Conservation (phyloP, 495 filamentous ascomycete species). For the Neurospora tetrasperma region DNA sequence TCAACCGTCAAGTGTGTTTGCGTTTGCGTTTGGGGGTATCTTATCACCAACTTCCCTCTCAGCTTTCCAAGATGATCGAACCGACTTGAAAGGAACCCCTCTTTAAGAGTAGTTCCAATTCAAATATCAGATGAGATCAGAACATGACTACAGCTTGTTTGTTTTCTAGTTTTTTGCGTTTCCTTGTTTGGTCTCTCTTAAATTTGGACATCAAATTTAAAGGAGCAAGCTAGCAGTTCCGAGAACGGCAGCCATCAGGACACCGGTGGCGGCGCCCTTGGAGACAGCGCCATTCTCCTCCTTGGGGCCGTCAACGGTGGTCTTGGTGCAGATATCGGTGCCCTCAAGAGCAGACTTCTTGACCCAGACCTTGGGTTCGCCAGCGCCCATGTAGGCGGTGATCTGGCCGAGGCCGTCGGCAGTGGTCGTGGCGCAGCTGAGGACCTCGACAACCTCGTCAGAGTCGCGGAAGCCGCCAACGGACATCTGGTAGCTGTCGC, state of each 20-base stretch:
- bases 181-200: background rate
- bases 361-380: slow-evolving; percentile 21
- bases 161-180: background rate
- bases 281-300: background rate
- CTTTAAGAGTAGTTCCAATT: background rate
- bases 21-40: background rate
- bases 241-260: slow-evolving; percentile 7
- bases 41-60: background rate
- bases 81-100: background rate
- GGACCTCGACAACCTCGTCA: slow-evolving; percentile 21
- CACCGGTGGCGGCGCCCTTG: slow-evolving; percentile 8
- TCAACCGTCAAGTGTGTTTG: background rate
- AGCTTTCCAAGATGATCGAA: background rate
- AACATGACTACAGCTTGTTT: background rate
- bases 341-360: slow-evolving; percentile 6
- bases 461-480: slow-evolving; percentile 18
- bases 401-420: slow-evolving; percentile 17
- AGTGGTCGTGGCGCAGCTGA: slow-evolving; percentile 13
- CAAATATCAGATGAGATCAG: background rate
- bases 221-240: slow-evolving; percentile 12
- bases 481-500: slow-evolving; percentile 14
- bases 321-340: slow-evolving; percentile 16
- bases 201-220: slow-evolving; percentile 2
- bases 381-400: slow-evolving; percentile 13
- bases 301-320: slow-evolving; percentile 6